These are phyloP conservation scores for Trifolium fragiferum DNA, from an alignment of 306 rosid genomes.

Conservation along the genomic window DNA sequence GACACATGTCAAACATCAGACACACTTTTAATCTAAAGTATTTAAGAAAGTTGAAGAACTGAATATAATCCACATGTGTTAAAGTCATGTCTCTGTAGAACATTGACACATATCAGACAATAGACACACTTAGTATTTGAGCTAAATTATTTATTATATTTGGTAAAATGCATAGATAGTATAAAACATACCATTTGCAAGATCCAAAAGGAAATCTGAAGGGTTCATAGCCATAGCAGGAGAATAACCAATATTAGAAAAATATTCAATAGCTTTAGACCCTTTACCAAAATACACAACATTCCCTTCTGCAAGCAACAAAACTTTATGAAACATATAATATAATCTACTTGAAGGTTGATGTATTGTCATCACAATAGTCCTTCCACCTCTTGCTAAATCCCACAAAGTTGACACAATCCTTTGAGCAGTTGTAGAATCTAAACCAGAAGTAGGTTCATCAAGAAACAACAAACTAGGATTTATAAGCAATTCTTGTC, in stretches of 20 bases:
- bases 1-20: no score
- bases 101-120: no score
- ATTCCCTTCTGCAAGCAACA: conserved; percentile 67
- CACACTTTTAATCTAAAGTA: no score
- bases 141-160: background rate
- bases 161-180: background rate
- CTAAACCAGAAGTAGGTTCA: conserved; percentile 84
- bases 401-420: conserved; percentile 71
- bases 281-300: conserved; percentile 72
- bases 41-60: no score
- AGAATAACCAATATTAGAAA: conserved; percentile 58
- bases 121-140: no score
- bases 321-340: conserved; percentile 74
- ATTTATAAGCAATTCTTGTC: conserved; percentile 75
- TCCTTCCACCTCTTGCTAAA: conserved; percentile 65
- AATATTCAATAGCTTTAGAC: conserved; percentile 63
- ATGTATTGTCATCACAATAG: conserved; percentile 78
- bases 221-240: conserved; percentile 79
- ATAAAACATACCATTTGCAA: conserved; percentile 71
- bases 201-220: conserved; percentile 76
- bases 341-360: conserved; percentile 80
- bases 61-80: no score
- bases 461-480: conserved; percentile 77
- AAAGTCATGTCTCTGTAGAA: no score
- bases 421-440: conserved; percentile 75